phyloP scores from a whole-genome alignment of 2,329 filamentous ascomycete species.

The Pseudocercospora fijiensis region DNA sequence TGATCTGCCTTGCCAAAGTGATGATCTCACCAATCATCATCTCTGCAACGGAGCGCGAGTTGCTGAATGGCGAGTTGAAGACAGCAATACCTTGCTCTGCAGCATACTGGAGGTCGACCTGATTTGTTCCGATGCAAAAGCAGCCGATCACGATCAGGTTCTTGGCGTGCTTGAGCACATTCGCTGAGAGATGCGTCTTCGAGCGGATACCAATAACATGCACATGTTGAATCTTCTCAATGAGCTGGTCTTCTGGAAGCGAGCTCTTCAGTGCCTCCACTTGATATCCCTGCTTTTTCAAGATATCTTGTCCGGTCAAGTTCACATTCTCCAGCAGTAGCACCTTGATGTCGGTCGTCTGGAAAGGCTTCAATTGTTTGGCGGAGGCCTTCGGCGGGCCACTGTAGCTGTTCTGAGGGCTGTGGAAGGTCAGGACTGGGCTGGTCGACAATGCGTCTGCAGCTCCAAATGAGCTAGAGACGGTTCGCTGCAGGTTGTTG shows the following conservation, averaged over 20 bases:
- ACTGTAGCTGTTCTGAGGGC: slow-evolving; percentile 59
- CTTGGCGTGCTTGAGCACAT: slow-evolving; percentile 82
- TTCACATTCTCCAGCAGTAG: slow-evolving; percentile 95
- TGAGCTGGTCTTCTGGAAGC: slow-evolving; percentile 85
- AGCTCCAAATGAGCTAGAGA: slow-evolving; percentile 40
- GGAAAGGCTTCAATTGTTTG: slow-evolving; percentile 92
- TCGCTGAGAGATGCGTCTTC: slow-evolving; percentile 89
- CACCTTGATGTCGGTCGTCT: slow-evolving; percentile 94
- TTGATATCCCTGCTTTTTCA: slow-evolving; percentile 86
- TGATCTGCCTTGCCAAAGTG: slow-evolving; percentile 81
- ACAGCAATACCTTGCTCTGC: slow-evolving; percentile 87
- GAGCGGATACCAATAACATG: slow-evolving; percentile 98
- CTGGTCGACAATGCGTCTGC: slow-evolving; percentile 67
- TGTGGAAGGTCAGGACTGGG: slow-evolving; percentile 72
- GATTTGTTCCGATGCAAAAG: slow-evolving; percentile 98
- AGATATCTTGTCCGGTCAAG: slow-evolving; percentile 78
- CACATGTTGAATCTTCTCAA: slow-evolving; percentile 96
- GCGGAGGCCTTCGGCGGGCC: slow-evolving; percentile 44
- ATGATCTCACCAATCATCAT: slow-evolving; percentile 95
- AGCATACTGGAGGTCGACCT: slow-evolving; percentile 82
- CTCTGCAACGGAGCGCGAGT: slow-evolving; percentile 95
- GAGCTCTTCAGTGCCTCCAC: slow-evolving; percentile 89
- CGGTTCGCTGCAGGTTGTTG: slow-evolving; percentile 30
- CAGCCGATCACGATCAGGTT: slow-evolving; percentile 95
- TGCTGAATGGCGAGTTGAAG: slow-evolving; percentile 98